A percentile compares a stretch with the other conserved stretches of the same genome.
Evolutionary conservation across 2,329 filamentous ascomycete genomes (phyloP).

Genomic region (Dryadomyces quercus-mongolicae): DNA sequence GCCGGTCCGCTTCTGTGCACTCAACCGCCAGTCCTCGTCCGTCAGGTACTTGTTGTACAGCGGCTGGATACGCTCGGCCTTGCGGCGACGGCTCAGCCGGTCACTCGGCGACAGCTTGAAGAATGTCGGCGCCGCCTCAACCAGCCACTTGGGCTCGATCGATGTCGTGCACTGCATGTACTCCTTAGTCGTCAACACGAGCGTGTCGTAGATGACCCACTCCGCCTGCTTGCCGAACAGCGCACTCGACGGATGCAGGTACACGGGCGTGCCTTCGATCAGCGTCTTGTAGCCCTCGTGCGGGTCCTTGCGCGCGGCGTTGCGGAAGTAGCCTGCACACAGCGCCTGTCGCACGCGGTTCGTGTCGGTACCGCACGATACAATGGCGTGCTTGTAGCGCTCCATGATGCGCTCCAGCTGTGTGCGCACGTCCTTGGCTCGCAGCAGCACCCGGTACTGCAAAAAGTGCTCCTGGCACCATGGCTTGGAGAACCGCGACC

Average conservation of each 20-base stretch:
- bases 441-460: conserved; percentile 76
- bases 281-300: conserved; percentile 97
- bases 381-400: conserved; percentile 69
- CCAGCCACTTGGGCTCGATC: conserved; percentile 89
- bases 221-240: conserved; percentile 93
- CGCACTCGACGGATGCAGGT: conserved; percentile 82
- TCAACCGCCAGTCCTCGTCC: conserved; percentile 91
- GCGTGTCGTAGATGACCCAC: conserved; percentile 85
- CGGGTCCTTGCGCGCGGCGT: conserved; percentile 86
- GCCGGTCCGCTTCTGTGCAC: conserved; percentile 74
- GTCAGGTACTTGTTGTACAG: conserved; percentile 85
- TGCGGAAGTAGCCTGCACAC: conserved; percentile 91
- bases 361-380: conserved; percentile 80
- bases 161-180: conserved; percentile 93
- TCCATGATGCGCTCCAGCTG: conserved; percentile 92
- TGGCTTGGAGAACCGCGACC: conserved; percentile 64
- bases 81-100: conserved; percentile 77
- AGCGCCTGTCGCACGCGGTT: conserved; percentile 78
- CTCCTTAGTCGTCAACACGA: conserved; percentile 90
- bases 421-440: conserved; percentile 83
- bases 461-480: conserved; percentile 99
- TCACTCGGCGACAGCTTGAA: conserved; percentile 94
- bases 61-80: conserved; percentile 88
- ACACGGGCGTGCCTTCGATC: conserved; percentile 88
- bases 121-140: conserved; percentile 95